These are phyloP conservation scores for Amylocarpus encephaloides DNA, from an alignment of 2,329 filamentous ascomycete species.

Conservation along the genomic window DNA sequence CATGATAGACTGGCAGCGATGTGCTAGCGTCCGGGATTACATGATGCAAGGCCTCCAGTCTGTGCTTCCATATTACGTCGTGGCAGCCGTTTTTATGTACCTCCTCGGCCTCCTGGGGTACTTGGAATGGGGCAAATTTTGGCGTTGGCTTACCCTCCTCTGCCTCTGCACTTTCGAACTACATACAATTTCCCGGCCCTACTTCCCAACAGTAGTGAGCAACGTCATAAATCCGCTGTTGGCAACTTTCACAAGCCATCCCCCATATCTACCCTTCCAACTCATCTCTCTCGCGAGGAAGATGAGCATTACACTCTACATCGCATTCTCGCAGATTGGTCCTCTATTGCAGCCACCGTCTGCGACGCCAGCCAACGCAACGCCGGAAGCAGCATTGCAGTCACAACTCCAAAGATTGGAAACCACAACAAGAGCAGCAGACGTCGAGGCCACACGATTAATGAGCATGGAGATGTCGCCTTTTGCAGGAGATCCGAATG, in stretches of 20 bases:
- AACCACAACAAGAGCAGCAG: constrained; percentile 49
- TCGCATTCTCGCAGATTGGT: constrained; percentile 75
- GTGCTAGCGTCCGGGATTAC: constrained; percentile 66
- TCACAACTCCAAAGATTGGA: constrained; percentile 65
- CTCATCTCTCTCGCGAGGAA: constrained; percentile 69
- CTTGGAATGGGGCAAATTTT: constrained; percentile 60
- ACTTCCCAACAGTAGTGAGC: constrained; percentile 41
- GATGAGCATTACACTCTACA: constrained; percentile 70
- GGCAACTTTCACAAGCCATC: constrained; percentile 36
- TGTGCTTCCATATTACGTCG: constrained; percentile 55
- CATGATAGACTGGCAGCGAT: constrained; percentile 59
- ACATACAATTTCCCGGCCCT: constrained; percentile 48
- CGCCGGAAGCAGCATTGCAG: constrained; percentile 44
- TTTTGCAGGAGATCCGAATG: constrained; percentile 65
- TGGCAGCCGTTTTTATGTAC: constrained; percentile 52
- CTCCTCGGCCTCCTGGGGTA: constrained; percentile 59
- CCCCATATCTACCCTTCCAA: constrained; percentile 79
- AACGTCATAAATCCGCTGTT: constrained; percentile 40
- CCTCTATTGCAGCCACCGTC: constrained; percentile 49
- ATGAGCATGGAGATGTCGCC: constrained; percentile 76
- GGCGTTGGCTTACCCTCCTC: constrained; percentile 54
- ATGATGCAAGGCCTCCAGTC: constrained; percentile 59
- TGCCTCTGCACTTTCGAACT: constrained; percentile 51
- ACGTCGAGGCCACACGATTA: constrained; percentile 63
- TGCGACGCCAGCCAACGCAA: constrained; percentile 28